Evolutionary conservation across 1,139 yeast species (phyloP).

Genomic region (Spathaspora jeffriesii): DNA sequence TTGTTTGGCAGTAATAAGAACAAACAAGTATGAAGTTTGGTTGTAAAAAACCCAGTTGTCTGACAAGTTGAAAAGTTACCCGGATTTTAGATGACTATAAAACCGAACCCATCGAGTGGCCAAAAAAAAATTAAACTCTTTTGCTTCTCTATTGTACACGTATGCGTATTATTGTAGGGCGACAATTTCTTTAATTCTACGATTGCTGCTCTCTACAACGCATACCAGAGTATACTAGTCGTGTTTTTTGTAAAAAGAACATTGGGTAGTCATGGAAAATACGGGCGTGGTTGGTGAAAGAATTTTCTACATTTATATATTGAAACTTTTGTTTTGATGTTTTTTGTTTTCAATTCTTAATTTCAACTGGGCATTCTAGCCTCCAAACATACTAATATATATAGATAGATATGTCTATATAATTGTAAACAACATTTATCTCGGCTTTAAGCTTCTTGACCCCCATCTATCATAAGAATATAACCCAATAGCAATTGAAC

Average conservation of each 20-base stretch:
- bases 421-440: background rate
- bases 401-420: background rate
- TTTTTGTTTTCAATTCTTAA: conserved; percentile 9
- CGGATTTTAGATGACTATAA: conserved; percentile 5
- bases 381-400: conserved; percentile 32
- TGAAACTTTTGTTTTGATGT: background rate
- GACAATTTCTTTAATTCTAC: conserved; percentile 34
- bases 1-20: background rate
- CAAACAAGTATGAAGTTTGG: background rate
- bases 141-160: conserved; percentile 44
- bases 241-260: conserved; percentile 5
- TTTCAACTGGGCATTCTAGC: conserved; percentile 48
- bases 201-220: conserved; percentile 55
- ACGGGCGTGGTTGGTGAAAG: conserved; percentile 36
- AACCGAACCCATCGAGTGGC: background rate
- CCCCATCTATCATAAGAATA: conserved; percentile 47
- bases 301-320: conserved; percentile 2
- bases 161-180: conserved; percentile 59
- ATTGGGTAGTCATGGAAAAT: conserved; percentile 42
- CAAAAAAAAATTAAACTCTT: conserved; percentile 6
- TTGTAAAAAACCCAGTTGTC: background rate
- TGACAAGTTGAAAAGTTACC: conserved; percentile 10
- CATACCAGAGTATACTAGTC: conserved; percentile 48
- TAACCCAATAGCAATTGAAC: conserved; percentile 32
- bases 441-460: conserved; percentile 28